A percentile compares a stretch with the other conserved stretches of the same genome.
phyloP scores from a whole-genome alignment of 768 basidiomycete genomes.

The Exsudoporus frostii region DNA sequence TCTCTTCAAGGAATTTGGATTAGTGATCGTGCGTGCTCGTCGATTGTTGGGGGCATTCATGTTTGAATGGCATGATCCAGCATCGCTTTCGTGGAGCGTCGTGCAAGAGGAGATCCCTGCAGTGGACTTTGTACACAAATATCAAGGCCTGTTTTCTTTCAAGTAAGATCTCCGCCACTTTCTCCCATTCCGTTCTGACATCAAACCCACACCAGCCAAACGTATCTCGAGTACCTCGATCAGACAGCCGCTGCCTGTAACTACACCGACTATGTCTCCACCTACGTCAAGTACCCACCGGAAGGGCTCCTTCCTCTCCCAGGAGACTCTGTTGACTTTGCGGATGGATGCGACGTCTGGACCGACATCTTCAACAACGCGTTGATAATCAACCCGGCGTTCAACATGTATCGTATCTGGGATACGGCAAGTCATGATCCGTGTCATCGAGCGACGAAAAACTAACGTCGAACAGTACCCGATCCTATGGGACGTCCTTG shows the following conservation, averaged over 20 bases:
- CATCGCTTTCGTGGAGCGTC: slow-evolving; percentile 57
- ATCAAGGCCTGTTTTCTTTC: slow-evolving; percentile 64
- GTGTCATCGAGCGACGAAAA: neutral
- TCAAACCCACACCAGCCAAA: slow-evolving; percentile 40
- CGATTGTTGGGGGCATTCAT: neutral
- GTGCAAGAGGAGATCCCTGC: slow-evolving; percentile 71
- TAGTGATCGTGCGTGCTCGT: slow-evolving; percentile 53
- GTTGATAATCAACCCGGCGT: slow-evolving; percentile 64
- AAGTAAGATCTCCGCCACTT: slow-evolving; percentile 49
- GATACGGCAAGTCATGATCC: slow-evolving; percentile 48
- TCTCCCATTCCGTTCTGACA: neutral
- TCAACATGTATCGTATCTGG: slow-evolving; percentile 75
- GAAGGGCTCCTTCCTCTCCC: slow-evolving; percentile 65
- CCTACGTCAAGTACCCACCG: slow-evolving; percentile 67
- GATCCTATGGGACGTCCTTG: slow-evolving; percentile 74
- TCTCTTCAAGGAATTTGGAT: slow-evolving; percentile 71
- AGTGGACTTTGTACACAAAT: slow-evolving; percentile 72
- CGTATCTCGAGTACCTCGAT: slow-evolving; percentile 60
- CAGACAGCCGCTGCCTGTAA: slow-evolving; percentile 50
- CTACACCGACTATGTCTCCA: slow-evolving; percentile 59
- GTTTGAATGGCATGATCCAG: slow-evolving; percentile 28
- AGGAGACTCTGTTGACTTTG: slow-evolving; percentile 45
- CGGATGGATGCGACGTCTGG: slow-evolving; percentile 66
- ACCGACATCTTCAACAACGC: slow-evolving; percentile 61
- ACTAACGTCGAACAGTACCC: slow-evolving; percentile 42